Evolutionary conservation across 2,329 filamentous ascomycete genomes (phyloP).

Genomic region (Fusarium robinianum): DNA sequence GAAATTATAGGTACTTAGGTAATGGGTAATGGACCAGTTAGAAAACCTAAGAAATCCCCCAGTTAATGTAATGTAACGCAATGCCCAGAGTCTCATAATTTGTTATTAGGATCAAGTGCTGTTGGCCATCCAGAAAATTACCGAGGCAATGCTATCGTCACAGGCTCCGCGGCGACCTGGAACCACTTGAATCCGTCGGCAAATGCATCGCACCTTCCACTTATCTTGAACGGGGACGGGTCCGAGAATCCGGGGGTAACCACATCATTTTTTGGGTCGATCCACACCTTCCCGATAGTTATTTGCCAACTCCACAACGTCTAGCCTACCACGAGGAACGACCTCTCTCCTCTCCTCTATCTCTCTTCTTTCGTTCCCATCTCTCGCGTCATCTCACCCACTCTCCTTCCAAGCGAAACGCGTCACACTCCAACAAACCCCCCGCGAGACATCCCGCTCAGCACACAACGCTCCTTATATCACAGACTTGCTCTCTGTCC

Average conservation of each 20-base stretch:
- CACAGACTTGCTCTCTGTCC: not conserved
- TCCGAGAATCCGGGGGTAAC: conserved; percentile 23
- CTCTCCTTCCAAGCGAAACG: not conserved
- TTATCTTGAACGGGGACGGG: conserved; percentile 19
- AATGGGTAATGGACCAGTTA: too few relatives aligned
- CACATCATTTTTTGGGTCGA: too few relatives aligned
- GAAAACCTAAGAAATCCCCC: too few relatives aligned
- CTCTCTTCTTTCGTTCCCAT: conserved; percentile 4
- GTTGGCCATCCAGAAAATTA: conserved; percentile 7
- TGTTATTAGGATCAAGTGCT: too few relatives aligned
- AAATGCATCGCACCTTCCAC: too few relatives aligned
- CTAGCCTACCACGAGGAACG: too few relatives aligned
- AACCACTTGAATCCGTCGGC: not conserved
- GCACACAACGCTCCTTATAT: not conserved
- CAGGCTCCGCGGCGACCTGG: conserved; percentile 5
- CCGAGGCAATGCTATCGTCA: conserved; percentile 18
- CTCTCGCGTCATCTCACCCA: conserved; percentile 1
- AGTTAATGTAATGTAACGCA: too few relatives aligned
- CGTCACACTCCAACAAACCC: not conserved
- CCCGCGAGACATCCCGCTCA: not conserved
- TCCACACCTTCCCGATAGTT: too few relatives aligned
- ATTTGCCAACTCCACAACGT: too few relatives aligned
- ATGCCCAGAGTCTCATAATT: too few relatives aligned
- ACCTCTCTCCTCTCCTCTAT: conserved; percentile 15
- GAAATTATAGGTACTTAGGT: too few relatives aligned